phyloP scores from a whole-genome alignment of 495 filamentous ascomycete genomes.

The Clohesyomyces aquaticus region DNA sequence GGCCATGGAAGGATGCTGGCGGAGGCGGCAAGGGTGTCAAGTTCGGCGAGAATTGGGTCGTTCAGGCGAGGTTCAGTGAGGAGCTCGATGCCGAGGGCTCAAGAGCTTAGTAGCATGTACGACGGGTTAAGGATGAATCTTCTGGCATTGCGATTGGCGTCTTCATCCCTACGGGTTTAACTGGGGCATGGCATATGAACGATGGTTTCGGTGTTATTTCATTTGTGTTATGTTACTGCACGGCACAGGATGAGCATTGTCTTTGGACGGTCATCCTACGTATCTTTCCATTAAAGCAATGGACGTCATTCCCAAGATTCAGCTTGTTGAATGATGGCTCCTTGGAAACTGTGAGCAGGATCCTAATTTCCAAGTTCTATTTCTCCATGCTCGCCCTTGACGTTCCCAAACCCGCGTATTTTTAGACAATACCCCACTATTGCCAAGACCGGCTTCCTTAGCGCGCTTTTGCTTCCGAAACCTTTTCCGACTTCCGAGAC shows the following conservation, averaged over 20 bases:
- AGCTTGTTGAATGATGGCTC: too few species aligned
- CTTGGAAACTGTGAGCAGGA: too few species aligned
- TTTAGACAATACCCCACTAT: background rate
- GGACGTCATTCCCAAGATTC: too few species aligned
- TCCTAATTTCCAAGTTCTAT: too few species aligned
- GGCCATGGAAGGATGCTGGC: constrained; percentile 85
- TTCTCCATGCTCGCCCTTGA: too few species aligned
- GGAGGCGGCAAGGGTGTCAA: constrained; percentile 77
- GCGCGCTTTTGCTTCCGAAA: background rate
- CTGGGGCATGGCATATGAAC: background rate
- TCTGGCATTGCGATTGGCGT: constrained; percentile 19
- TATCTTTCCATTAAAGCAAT: too few species aligned
- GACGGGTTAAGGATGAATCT: background rate
- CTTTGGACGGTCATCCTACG: too few species aligned
- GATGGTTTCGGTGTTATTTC: background rate
- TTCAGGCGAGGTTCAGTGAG: constrained; percentile 57
- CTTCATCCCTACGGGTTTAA: too few species aligned
- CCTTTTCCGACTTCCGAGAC: constrained; percentile 6
- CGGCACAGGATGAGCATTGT: too few species aligned
- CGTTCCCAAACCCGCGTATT: too few species aligned
- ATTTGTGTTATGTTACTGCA: too few species aligned
- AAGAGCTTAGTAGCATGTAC: background rate
- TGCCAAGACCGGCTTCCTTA: background rate
- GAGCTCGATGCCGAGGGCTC: constrained; percentile 3
- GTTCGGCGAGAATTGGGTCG: constrained; percentile 84